Evolutionary conservation across 1,139 yeast species (phyloP).

Genomic region (Meyerozyma guilliermondii): DNA sequence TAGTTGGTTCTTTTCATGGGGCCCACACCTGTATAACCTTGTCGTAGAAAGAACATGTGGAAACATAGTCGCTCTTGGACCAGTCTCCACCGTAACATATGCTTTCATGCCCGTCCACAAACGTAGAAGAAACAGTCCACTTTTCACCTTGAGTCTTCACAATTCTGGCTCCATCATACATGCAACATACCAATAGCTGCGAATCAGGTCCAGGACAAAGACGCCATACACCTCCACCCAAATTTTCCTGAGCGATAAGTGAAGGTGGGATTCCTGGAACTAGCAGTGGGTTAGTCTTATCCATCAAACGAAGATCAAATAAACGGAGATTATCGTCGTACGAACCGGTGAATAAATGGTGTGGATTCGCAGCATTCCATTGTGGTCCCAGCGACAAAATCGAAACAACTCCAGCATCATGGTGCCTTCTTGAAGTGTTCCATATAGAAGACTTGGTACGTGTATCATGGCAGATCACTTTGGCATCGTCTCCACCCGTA

Average conservation of each 20-base stretch:
- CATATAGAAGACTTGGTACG: slow-evolving; percentile 49
- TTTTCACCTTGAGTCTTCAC: slow-evolving; percentile 25
- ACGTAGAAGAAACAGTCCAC: slow-evolving; percentile 38
- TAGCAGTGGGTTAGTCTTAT: slow-evolving; percentile 28
- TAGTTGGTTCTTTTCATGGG: neutral
- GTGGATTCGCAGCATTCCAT: slow-evolving; percentile 41
- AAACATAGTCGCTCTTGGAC: slow-evolving; percentile 47
- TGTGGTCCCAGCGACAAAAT: slow-evolving; percentile 46
- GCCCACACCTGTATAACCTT: slow-evolving; percentile 71
- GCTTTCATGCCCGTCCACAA: slow-evolving; percentile 74
- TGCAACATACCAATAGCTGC: slow-evolving; percentile 72
- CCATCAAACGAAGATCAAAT: slow-evolving; percentile 64
- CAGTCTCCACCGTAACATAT: slow-evolving; percentile 97
- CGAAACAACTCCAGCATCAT: slow-evolving; percentile 51
- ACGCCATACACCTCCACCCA: slow-evolving; percentile 97
- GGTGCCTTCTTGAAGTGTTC: slow-evolving; percentile 44
- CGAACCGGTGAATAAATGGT: slow-evolving; percentile 80
- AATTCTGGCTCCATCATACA: slow-evolving; percentile 91
- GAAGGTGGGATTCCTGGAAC: slow-evolving; percentile 47
- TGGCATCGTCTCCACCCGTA: slow-evolving; percentile 90
- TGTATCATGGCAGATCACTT: slow-evolving; percentile 69
- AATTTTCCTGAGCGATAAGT: slow-evolving; percentile 36
- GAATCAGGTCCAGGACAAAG: slow-evolving; percentile 61
- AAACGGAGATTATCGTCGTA: slow-evolving; percentile 77
- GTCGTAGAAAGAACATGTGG: slow-evolving; percentile 91